phyloP scores from a whole-genome alignment of 148 eudicot species.

The Cornus kousa region DNA sequence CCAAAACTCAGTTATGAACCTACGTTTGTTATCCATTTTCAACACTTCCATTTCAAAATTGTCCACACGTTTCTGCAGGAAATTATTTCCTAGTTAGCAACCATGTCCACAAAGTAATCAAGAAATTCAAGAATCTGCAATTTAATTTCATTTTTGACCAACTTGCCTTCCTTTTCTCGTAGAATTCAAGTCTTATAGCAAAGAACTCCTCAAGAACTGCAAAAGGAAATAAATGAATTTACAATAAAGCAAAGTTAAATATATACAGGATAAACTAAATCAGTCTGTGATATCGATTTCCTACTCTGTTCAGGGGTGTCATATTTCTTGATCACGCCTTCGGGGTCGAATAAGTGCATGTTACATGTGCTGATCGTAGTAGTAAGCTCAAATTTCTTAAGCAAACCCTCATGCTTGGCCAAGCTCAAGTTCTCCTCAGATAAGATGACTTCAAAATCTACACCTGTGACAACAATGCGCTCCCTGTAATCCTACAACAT shows the following conservation, averaged over 20 bases:
- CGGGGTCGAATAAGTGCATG: too few relatives aligned
- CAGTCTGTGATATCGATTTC: constrained; percentile 6
- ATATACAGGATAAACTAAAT: neutral
- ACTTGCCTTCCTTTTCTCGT: constrained; percentile 10
- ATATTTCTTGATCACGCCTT: constrained; percentile 7
- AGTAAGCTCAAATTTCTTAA: too few relatives aligned
- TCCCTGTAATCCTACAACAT: constrained; percentile 8
- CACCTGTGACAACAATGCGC: too few relatives aligned
- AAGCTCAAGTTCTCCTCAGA: too few relatives aligned
- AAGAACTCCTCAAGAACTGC: constrained; percentile 89
- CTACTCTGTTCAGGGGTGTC: constrained; percentile 86
- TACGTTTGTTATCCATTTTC: constrained; percentile 68
- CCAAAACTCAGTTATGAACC: constrained; percentile 81
- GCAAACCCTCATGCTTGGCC: too few relatives aligned
- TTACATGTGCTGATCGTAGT: too few relatives aligned
- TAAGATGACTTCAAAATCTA: too few relatives aligned
- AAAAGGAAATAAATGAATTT: constrained; percentile 5
- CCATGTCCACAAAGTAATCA: neutral
- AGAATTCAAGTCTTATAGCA: constrained; percentile 55
- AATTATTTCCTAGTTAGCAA: neutral
- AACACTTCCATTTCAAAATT: constrained; percentile 56
- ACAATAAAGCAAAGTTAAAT: too few relatives aligned
- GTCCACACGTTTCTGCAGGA: constrained; percentile 51
- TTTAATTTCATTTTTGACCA: neutral
- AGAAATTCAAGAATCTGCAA: neutral